phyloP scores from a whole-genome alignment of 495 filamentous ascomycete genomes.

The Extremus antarcticus region DNA sequence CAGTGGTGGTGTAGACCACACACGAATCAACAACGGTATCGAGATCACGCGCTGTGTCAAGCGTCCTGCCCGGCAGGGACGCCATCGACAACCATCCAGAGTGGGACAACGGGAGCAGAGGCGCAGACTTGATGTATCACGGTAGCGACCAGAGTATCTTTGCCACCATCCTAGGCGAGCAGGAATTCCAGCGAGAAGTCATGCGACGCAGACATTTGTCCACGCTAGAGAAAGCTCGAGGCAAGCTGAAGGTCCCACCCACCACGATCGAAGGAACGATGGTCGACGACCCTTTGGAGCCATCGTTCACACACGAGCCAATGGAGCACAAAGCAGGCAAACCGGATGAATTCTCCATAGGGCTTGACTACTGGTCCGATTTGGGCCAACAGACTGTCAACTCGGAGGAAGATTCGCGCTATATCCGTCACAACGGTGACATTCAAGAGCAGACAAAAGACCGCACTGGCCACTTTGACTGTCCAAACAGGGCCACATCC shows the following conservation, averaged over 20 bases:
- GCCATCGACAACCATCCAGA: constrained; percentile 1
- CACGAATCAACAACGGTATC: neutral
- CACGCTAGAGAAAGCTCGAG: constrained; percentile 23
- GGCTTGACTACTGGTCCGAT: constrained; percentile 45
- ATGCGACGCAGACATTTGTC: constrained; percentile 6
- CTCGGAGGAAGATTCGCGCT: constrained; percentile 9
- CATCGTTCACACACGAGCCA: constrained; percentile 4
- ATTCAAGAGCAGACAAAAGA: neutral
- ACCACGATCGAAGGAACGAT: neutral
- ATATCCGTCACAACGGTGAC: neutral
- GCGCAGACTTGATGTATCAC: constrained; percentile 11
- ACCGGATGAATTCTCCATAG: constrained; percentile 42
- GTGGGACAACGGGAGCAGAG: constrained; percentile 8
- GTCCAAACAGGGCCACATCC: neutral
- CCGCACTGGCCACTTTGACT: neutral
- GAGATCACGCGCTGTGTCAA: neutral
- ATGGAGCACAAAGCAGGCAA: constrained; percentile 5
- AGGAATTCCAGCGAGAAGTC: constrained; percentile 47
- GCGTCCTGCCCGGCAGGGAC: too few species aligned
- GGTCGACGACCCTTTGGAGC: neutral
- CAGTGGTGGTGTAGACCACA: too few species aligned
- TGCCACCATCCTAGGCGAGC: constrained; percentile 47
- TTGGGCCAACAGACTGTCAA: constrained; percentile 37
- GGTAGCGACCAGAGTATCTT: constrained; percentile 40
- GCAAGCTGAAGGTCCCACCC: constrained; percentile 29